Conservation (phyloP, 108 stramenopile species). For the Nitzschia sp. region DNA sequence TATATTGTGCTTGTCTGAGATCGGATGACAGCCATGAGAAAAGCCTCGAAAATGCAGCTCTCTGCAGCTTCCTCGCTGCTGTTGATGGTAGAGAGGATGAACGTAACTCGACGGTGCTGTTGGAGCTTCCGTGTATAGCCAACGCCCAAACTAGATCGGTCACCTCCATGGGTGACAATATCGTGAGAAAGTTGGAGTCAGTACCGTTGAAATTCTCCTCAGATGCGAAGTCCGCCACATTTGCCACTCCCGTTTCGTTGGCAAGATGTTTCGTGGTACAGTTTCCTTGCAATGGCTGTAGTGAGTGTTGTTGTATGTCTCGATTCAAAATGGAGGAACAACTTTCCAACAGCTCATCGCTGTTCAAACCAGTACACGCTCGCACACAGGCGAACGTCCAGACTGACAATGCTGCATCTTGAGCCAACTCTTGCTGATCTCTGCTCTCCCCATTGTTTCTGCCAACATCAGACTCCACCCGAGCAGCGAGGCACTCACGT, state of each 20-base stretch:
- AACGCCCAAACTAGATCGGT: slow-evolving; percentile 54
- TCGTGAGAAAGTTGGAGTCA: too few species aligned
- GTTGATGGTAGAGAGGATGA: slow-evolving; percentile 38
- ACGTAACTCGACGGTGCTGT: slow-evolving; percentile 4
- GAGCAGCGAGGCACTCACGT: slow-evolving; percentile 44
- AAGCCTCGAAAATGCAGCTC: slow-evolving; percentile 48
- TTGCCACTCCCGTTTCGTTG: too few species aligned
- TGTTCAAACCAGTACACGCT: slow-evolving; percentile 43
- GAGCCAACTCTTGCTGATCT: slow-evolving; percentile 47
- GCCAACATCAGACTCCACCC: slow-evolving; percentile 26
- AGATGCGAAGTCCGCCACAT: too few species aligned
- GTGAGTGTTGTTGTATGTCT: slow-evolving; percentile 18
- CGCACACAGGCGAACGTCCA: slow-evolving; percentile 57
- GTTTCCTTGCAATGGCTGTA: too few species aligned
- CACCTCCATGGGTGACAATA: slow-evolving; percentile 52
- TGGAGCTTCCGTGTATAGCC: slow-evolving; percentile 45
- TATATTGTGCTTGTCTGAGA: slow-evolving; percentile 5
- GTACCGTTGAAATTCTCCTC: too few species aligned
- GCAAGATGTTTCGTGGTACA: too few species aligned
- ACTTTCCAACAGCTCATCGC: slow-evolving; percentile 41
- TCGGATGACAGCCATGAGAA: slow-evolving; percentile 38
- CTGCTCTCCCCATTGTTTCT: too few species aligned
- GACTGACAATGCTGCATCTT: slow-evolving; percentile 52
- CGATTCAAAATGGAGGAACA: slow-evolving; percentile 57
- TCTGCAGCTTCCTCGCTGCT: slow-evolving; percentile 36